Conservation (phyloP, 2,329 filamentous ascomycete species). For the Microcera coccophila region DNA sequence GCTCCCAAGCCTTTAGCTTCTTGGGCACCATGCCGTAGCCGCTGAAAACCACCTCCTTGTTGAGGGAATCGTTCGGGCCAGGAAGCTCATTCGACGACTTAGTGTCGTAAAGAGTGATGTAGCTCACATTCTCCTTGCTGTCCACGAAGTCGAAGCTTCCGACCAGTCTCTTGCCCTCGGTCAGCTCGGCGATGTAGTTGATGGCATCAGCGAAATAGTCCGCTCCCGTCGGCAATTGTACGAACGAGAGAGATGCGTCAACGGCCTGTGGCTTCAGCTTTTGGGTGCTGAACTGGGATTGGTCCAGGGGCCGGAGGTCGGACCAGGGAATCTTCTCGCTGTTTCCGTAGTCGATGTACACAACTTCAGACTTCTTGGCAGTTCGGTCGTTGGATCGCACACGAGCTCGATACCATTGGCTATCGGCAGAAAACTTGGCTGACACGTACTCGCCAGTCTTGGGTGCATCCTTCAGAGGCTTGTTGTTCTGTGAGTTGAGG, state of each 20-base stretch:
- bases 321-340: constrained; percentile 84
- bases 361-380: constrained; percentile 80
- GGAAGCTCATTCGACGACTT: constrained; percentile 54
- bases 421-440: constrained; percentile 83
- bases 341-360: constrained; percentile 97
- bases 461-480: constrained; percentile 67
- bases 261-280: constrained; percentile 83
- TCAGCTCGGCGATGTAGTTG: constrained; percentile 68
- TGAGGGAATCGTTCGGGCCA: constrained; percentile 73
- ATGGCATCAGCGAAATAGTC: constrained; percentile 84
- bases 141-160: constrained; percentile 86
- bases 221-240: constrained; percentile 77
- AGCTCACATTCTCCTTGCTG: constrained; percentile 72
- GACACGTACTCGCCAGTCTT: constrained; percentile 91
- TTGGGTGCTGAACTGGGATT: constrained; percentile 72
- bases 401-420: constrained; percentile 90
- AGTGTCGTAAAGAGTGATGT: constrained; percentile 84
- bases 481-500: constrained; percentile 74
- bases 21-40: constrained; percentile 87
- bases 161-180: constrained; percentile 73
- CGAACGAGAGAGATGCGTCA: constrained; percentile 81
- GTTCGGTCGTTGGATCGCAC: constrained; percentile 90
- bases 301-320: constrained; percentile 73
- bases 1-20: constrained; percentile 91
- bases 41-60: constrained; percentile 78